Base-by-base conservation (phyloP, 495 filamentous ascomycete species). In the Daldinia concentrica region DNA sequence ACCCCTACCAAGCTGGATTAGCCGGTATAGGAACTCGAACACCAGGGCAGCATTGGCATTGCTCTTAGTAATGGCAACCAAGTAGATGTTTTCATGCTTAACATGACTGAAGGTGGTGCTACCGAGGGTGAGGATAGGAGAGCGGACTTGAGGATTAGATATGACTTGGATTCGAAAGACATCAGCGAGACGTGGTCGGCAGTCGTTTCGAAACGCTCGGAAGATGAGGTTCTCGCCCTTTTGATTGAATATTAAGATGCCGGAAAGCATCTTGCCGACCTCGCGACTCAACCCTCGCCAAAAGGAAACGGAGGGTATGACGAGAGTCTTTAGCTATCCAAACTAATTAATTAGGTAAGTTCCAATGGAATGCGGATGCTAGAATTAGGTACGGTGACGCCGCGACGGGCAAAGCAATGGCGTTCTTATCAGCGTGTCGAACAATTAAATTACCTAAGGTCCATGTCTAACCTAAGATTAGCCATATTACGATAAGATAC, bases 181-280 rank as follows among this genome's bases (percentile, higher is more conserved):
- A 79, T 99, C 95, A 80, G 95, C 95, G 50, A 99, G 91, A 19
- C 95, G 92, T 22, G 95, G 95, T 43, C 95, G 92, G 80, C 94
- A 98, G 82, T 99, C 95, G 79, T 95, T 95, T 74, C 95, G 93
- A 82, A 98, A 99, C 74, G 96, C 92, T 71, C 95, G 94, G 82
- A 98, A 97, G 80, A 99, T 99, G 70, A 99, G 92, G 80, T 98
- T 98, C 85, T 99, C 95, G 83, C 95, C 95, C 81, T 99, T 99
- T 79, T 98, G 96, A 76, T 99, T 99, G 85, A 99, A 99, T 72
- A 99, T 88, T 52, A 99, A 87, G 74, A 99, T 94, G 64, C 95
- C 95, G 68, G 94, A 97, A 71, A 98, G 86, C 95, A 98, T 98
- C 62, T 72, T 90, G 85, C 11, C 60, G 39, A 69, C 62, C 65